Evolutionary conservation across 306 rosid species (phyloP).

Genomic region (Prosopis cineraria): DNA sequence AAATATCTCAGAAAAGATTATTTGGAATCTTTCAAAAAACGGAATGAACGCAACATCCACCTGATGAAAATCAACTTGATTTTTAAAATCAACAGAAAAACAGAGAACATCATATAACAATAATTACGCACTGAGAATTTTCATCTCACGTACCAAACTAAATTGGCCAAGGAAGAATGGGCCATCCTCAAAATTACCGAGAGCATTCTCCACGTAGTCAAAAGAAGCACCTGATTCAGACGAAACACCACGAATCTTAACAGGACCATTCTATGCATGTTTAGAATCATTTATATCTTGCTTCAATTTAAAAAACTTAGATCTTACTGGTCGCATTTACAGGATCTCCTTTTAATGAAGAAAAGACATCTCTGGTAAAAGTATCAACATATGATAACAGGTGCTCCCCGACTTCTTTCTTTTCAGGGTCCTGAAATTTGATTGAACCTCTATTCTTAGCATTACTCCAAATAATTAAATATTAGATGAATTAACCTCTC

Average conservation of each 20-base stretch:
- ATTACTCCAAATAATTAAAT: background rate
- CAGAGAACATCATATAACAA: too few species aligned
- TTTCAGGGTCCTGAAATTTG: slow-evolving; percentile 47
- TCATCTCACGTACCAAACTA: slow-evolving; percentile 50
- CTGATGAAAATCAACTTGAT: slow-evolving; percentile 40
- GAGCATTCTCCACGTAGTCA: slow-evolving; percentile 67
- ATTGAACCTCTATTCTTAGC: background rate
- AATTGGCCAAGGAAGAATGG: slow-evolving; percentile 66
- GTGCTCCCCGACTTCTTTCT: slow-evolving; percentile 48
- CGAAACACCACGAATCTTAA: background rate
- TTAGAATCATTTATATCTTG: background rate
- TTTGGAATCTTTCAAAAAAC: slow-evolving; percentile 65
- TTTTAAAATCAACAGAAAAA: background rate
- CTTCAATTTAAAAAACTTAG: background rate
- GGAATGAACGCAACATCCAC: slow-evolving; percentile 70
- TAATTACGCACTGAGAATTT: background rate
- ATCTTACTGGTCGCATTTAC: slow-evolving; percentile 34
- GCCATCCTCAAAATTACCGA: slow-evolving; percentile 58
- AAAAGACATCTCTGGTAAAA: slow-evolving; percentile 27
- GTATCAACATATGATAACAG: slow-evolving; percentile 47
- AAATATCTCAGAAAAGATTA: slow-evolving; percentile 41
- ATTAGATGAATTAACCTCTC: background rate
- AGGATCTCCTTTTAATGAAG: slow-evolving; percentile 41
- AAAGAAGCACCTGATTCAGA: slow-evolving; percentile 50
- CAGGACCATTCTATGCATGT: background rate